Base-by-base conservation (phyloP, 306 rosid species). In the Purshia tridentata region DNA sequence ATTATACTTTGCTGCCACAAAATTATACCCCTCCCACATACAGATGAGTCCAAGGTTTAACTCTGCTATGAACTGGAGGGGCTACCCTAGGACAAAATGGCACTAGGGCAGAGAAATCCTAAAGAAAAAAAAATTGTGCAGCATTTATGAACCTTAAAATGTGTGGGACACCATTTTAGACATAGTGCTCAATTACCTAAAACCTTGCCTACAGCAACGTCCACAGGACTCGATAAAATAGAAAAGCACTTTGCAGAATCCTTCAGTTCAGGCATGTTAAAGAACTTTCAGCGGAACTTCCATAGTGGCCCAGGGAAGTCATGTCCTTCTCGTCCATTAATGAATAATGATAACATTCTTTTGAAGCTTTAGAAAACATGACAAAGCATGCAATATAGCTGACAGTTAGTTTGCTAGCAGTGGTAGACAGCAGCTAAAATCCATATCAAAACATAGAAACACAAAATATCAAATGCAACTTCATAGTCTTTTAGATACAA, bases 211-310 rank as follows among this genome's bases (percentile, higher is more conserved):
- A 63, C 69, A 18, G 51, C 18, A 42, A 42, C 22, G 16, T 22
- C 70, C 70, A 46, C 55, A 46, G 41, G 40, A 65, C 69, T 65
- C 18, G 42, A 29, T 1, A 58, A 35, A 64, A 46, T n/a, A 11
- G 51, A 10, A 11, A 20, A n/a, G 18, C 12, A 8, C 19, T 10
- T 64, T 64, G 51, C 46, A 64, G 69, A 42, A 41, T 62, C 14
- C 50, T 9, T 56, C 41, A 63, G 8, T 29, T n/a, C 42, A n/a
- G 67, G 67, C 67, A 63, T 63, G 29, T 19, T 41, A 14, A 63
- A 63, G 5, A 40, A 63, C 35, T 19, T 56, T 56, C 46, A 18
- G 9, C 51, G 42, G 42, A 1, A 64, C 52, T 44, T 64, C 69
- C 29, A 20, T 64, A 35, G 13, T 23, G n/a, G 29, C 19, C 41